Conservation (phyloP, 73 alveolate genomes). For the Tetrahymena malaccensis region DNA sequence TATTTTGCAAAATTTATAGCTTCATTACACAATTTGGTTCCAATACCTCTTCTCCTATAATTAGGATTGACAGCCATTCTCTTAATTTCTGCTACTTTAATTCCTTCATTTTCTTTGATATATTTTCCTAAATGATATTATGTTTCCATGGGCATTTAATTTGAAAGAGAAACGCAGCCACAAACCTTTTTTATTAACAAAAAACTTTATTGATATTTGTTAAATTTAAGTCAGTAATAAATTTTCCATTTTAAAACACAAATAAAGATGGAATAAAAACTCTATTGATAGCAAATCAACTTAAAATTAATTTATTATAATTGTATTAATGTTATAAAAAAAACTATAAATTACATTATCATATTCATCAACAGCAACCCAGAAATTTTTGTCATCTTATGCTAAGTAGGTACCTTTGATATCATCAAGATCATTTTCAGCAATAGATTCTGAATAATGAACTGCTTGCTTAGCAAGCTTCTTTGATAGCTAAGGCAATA, state of each 20-base stretch:
- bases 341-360: not conserved
- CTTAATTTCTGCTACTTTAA: not conserved
- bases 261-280: not conserved
- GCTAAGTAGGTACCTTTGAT: not conserved
- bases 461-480: not conserved
- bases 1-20: not conserved
- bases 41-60: not conserved
- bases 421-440: not conserved
- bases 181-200: not conserved
- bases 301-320: not conserved
- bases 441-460: not conserved
- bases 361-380: not conserved
- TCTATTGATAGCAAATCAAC: not conserved
- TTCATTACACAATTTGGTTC: not conserved
- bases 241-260: not conserved
- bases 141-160: not conserved
- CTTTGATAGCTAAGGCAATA: not conserved
- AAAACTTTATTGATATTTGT: not conserved
- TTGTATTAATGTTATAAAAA: not conserved
- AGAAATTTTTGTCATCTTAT: not conserved
- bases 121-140: not conserved
- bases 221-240: not conserved
- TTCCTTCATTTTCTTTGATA: not conserved
- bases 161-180: not conserved
- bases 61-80: not conserved